A percentile compares a stretch with the other conserved stretches of the same genome.
Evolutionary conservation across 768 basidiomycete genomes (phyloP).

Genomic region (Leucosporidium creatinivorum): DNA sequence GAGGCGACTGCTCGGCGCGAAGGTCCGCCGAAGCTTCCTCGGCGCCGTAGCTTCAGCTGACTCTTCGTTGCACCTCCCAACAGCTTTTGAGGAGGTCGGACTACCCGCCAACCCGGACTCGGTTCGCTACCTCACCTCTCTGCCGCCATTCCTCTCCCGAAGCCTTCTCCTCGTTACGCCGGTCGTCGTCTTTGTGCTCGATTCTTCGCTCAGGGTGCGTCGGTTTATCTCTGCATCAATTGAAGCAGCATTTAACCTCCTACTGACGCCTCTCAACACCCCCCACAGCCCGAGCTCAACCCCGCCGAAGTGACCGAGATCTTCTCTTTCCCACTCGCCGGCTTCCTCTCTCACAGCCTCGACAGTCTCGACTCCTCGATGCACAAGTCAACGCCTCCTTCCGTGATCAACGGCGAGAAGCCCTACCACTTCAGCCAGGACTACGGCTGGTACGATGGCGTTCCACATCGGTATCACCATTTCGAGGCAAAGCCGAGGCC

Average conservation of each 20-base stretch:
- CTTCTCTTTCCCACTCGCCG: slow-evolving; percentile 36
- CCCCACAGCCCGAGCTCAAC: slow-evolving; percentile 34
- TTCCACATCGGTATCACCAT: slow-evolving; percentile 25
- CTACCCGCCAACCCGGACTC: slow-evolving; percentile 24
- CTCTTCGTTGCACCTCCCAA: background rate
- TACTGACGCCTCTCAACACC: too few species aligned
- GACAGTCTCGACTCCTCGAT: slow-evolving; percentile 7
- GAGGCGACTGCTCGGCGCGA: slow-evolving; percentile 30
- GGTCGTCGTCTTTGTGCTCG: slow-evolving; percentile 28
- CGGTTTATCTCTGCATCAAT: background rate
- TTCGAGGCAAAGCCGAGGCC: slow-evolving; percentile 21
- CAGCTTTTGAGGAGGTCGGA: slow-evolving; percentile 37
- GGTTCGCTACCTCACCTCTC: slow-evolving; percentile 31
- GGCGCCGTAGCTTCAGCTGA: background rate
- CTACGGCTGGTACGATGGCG: slow-evolving; percentile 31
- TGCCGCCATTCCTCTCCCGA: slow-evolving; percentile 35
- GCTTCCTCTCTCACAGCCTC: slow-evolving; percentile 27
- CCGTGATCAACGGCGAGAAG: background rate
- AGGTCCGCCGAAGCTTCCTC: background rate
- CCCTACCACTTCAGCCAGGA: slow-evolving; percentile 32
- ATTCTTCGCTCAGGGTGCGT: slow-evolving; percentile 19
- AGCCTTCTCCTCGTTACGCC: slow-evolving; percentile 32
- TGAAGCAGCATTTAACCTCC: too few species aligned
- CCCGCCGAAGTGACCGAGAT: slow-evolving; percentile 31
- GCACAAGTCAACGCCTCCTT: background rate